Conservation (phyloP, 2,329 filamentous ascomycete species). For the Penicillium nordicum region DNA sequence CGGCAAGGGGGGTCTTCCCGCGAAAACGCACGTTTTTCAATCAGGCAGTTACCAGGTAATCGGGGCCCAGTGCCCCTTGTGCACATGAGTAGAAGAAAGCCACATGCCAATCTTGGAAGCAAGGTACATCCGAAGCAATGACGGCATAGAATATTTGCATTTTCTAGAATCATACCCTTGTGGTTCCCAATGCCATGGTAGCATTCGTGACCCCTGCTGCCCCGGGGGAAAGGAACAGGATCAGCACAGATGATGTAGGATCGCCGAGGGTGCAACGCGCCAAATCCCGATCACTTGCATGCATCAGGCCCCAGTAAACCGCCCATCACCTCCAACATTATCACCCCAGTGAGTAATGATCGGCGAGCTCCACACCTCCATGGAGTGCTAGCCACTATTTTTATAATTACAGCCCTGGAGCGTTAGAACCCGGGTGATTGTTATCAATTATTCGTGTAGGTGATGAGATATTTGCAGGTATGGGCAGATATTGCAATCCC, state of each 20-base stretch:
- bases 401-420: neutral
- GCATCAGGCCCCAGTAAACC: neutral
- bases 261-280: neutral
- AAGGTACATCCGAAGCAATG: neutral
- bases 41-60: neutral
- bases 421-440: neutral
- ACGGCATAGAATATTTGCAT: conserved; percentile 1
- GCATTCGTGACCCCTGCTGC: neutral
- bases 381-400: neutral
- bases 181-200: conserved; percentile 1
- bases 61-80: neutral
- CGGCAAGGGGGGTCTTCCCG: neutral
- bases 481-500: neutral
- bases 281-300: neutral
- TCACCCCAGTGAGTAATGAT: neutral
- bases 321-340: neutral
- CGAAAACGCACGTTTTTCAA: neutral
- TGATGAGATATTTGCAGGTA: too few relatives aligned
- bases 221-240: neutral
- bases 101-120: neutral
- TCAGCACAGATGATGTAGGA: neutral
- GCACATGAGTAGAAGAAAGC: neutral
- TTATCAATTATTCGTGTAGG: neutral
- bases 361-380: neutral
- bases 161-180: neutral